phyloP scores from a whole-genome alignment of 225 moss, liverwort and hornwort genomes.

The Pseudisothecium myosuroides region DNA sequence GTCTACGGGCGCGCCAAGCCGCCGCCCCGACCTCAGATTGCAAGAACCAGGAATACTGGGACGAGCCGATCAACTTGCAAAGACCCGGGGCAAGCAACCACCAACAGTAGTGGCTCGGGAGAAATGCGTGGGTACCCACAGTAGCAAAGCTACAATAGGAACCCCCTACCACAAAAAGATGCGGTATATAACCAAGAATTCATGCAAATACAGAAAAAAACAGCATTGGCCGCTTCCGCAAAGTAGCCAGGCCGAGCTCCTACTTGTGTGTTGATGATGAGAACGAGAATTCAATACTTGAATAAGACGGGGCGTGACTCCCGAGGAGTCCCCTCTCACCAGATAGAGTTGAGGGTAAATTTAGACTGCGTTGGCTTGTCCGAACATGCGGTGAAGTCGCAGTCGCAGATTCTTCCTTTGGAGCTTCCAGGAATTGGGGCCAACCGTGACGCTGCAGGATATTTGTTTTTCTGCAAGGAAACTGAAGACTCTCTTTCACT shows the following conservation, averaged over 20 bases:
- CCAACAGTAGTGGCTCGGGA: not conserved
- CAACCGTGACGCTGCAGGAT: not conserved
- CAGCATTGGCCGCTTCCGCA: not conserved
- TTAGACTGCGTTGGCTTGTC: not conserved
- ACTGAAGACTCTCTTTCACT: not conserved
- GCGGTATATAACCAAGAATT: not conserved
- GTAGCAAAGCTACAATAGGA: not conserved
- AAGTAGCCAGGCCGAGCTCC: not conserved
- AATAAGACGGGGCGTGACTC: not conserved
- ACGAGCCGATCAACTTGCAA: not conserved
- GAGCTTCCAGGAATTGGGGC: not conserved
- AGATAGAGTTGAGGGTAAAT: not conserved
- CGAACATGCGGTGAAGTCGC: not conserved
- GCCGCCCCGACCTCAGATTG: not conserved
- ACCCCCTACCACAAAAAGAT: not conserved
- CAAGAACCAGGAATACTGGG: not conserved
- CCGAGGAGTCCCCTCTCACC: not conserved
- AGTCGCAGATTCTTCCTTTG: not conserved
- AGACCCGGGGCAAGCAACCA: not conserved
- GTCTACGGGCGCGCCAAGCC: not conserved
- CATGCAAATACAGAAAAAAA: not conserved
- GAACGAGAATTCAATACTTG: not conserved
- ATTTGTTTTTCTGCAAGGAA: not conserved
- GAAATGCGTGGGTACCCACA: not conserved
- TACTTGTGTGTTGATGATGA: not conserved